Evolutionary conservation across 768 basidiomycete genomes (phyloP), one percentile per base, ranked within the genome.

Genomic region (Albatrellus ellisii): DNA sequence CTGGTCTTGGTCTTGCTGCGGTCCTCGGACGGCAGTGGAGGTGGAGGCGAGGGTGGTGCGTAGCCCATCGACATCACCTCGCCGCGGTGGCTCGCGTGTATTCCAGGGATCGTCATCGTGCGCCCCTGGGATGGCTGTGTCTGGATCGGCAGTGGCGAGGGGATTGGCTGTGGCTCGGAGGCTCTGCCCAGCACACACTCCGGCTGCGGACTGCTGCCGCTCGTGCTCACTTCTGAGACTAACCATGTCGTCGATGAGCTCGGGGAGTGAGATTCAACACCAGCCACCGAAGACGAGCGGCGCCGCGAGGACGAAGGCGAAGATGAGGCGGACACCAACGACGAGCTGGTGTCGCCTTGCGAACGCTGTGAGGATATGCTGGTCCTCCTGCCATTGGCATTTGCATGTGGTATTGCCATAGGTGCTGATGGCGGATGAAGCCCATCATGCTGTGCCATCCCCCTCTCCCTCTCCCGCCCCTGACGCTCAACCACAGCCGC

Each of bases 21-120:
- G n/a, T 33, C 32, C 45, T 59, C 58, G 39, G 57, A 59, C 8
- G 62, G 46, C 0, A 62, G 54, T 4, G 53, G 36, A 12, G 62
- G 53, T 33, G 63, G 59, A 4, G 71, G 66, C 20, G 54, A 47
- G 2, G 69, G 65, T 9, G 80, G 75, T 43, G 74, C 72, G 52
- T 83, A 79, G 9, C 87, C 87, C 69, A 90, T 69, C 3, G 85
- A 80, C 77, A 85, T 84, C 32, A 88, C 73, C 46, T 89, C 84
- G 7, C 81, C 82, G n/a, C 74, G 75, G 53, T 88, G 79, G 51
- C 77, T 83, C 3, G 75, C 84, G 52, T 88, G 86, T 46, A 90
- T 90, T 2, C 84, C 83, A 7, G 87, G 87, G 48, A 90, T 89
- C 11, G 74, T 77, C 87, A 90, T 90, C 31, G 71, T 79, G 51